phyloP scores from a whole-genome alignment of 371 early-diverging fungal species.

The Zopfochytrium polystomum region DNA sequence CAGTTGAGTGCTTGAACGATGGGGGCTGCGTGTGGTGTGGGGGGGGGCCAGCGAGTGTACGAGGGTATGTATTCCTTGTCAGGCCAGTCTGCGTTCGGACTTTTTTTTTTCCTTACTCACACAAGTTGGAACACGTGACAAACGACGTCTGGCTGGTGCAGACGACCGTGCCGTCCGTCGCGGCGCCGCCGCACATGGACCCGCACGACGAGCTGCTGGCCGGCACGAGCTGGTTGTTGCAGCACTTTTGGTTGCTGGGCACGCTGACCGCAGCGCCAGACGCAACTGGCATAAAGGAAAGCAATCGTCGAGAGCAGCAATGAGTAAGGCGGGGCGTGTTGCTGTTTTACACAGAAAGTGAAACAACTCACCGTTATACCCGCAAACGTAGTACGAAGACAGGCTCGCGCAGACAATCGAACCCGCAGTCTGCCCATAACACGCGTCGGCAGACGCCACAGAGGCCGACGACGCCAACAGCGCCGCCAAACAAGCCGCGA shows the following conservation, averaged over 20 bases:
- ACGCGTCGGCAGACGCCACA: background rate
- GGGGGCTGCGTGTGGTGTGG: background rate
- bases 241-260: background rate
- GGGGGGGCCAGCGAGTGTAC: too few relatives aligned
- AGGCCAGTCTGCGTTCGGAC: too few relatives aligned
- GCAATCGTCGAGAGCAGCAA: too few relatives aligned
- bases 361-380: background rate
- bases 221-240: slow-evolving; percentile 2
- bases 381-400: background rate
- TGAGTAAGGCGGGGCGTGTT: too few relatives aligned
- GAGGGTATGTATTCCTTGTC: too few relatives aligned
- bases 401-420: background rate
- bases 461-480: background rate
- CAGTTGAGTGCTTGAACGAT: background rate
- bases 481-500: background rate
- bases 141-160: background rate
- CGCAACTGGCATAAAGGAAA: too few relatives aligned
- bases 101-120: too few relatives aligned
- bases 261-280: background rate
- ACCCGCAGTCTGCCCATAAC: background rate
- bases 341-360: too few relatives aligned
- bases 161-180: background rate
- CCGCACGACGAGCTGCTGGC: background rate
- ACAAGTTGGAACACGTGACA: background rate
- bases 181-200: background rate